Conservation (phyloP, 2,329 filamentous ascomycete genomes). For the Huntiella bhutanensis region DNA sequence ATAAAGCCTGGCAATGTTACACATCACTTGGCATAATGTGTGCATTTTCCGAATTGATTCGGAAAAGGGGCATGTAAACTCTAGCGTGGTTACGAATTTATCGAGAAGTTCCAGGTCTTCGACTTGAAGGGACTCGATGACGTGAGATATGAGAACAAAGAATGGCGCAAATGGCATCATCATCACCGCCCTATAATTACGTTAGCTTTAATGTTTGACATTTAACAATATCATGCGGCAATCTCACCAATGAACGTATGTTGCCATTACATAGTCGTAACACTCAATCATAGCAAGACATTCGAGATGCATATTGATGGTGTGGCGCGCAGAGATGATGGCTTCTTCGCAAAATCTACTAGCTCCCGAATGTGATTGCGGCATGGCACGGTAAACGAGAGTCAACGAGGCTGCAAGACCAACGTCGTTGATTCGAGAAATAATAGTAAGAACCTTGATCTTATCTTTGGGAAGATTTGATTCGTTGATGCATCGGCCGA, state of each 20-base stretch:
- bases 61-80: slow-evolving; percentile 30
- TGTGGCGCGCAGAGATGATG: slow-evolving; percentile 29
- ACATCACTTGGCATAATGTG: slow-evolving; percentile 42
- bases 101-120: slow-evolving; percentile 35
- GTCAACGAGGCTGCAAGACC: slow-evolving; percentile 29
- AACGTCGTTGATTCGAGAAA: slow-evolving; percentile 22
- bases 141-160: slow-evolving; percentile 38
- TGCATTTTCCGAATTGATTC: slow-evolving; percentile 41
- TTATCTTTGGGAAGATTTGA: no score
- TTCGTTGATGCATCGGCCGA: slow-evolving; percentile 12
- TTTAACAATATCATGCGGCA: neutral
- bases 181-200: slow-evolving; percentile 28
- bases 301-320: slow-evolving; percentile 26
- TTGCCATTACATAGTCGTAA: slow-evolving; percentile 23
- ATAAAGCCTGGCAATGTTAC: slow-evolving; percentile 38
- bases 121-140: slow-evolving; percentile 33
- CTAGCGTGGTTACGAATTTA: slow-evolving; percentile 37
- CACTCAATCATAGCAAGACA: slow-evolving; percentile 26
- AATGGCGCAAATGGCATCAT: slow-evolving; percentile 40
- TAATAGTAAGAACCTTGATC: no score
- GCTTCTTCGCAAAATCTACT: slow-evolving; percentile 30
- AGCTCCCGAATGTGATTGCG: slow-evolving; percentile 23
- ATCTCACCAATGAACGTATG: slow-evolving; percentile 33
- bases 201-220: neutral
- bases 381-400: slow-evolving; percentile 33